phyloP scores from a whole-genome alignment of 345 rosid species.

The Clarkia xantiana region DNA sequence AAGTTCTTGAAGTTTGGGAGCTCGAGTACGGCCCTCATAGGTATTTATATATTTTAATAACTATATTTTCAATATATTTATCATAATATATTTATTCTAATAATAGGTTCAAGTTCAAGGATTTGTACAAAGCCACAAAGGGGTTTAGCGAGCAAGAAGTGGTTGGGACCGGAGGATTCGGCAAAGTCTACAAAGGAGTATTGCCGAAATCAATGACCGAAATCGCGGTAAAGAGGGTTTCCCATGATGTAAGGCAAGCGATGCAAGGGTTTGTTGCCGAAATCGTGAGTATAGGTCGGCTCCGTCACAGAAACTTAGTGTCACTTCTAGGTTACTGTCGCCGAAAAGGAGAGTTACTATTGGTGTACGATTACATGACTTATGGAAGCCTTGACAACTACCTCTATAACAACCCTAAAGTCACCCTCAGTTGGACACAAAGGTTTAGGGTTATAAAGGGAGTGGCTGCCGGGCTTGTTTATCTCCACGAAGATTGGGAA shows the following conservation, averaged over 20 bases:
- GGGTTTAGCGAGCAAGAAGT: slow-evolving; percentile 47
- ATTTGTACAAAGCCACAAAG: slow-evolving; percentile 50
- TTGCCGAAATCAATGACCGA: slow-evolving; percentile 27
- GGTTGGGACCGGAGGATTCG: slow-evolving; percentile 61
- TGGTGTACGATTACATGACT: slow-evolving; percentile 47
- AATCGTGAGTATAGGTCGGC: slow-evolving; percentile 30
- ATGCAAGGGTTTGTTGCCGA: slow-evolving; percentile 41
- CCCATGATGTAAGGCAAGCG: slow-evolving; percentile 55
- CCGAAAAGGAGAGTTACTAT: slow-evolving; percentile 34
- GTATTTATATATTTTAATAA: no score
- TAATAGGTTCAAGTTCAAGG: slow-evolving; percentile 51
- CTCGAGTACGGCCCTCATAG: slow-evolving; percentile 35
- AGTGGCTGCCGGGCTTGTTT: slow-evolving; percentile 28
- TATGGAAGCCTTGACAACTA: slow-evolving; percentile 40
- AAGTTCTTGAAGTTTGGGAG: slow-evolving; percentile 68
- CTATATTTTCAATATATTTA: no score
- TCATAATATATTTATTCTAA: no score
- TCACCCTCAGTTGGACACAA: slow-evolving; percentile 27
- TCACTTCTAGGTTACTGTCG: slow-evolving; percentile 43
- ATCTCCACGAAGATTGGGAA: slow-evolving; percentile 36
- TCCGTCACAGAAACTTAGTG: slow-evolving; percentile 40
- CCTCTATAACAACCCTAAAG: slow-evolving; percentile 16
- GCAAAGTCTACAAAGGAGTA: slow-evolving; percentile 47
- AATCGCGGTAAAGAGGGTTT: slow-evolving; percentile 59
- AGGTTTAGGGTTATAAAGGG: slow-evolving; percentile 24